phyloP scores from a whole-genome alignment of 1,139 yeast genomes.

The Scheffersomyces segobiensis region DNA sequence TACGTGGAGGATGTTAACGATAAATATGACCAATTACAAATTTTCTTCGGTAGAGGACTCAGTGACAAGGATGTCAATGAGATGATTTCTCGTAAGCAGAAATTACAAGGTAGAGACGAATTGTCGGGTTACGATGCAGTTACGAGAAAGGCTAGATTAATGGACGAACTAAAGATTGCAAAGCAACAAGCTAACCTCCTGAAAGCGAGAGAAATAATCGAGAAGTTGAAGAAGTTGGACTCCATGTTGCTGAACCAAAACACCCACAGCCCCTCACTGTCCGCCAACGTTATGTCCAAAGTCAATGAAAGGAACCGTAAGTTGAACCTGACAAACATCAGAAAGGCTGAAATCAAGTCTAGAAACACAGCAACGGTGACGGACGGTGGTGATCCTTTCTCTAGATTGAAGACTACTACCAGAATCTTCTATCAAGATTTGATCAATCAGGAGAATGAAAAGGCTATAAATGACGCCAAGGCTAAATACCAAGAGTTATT shows the following conservation, averaged over 20 bases:
- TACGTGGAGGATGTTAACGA: conserved; percentile 64
- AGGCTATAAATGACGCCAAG: conserved; percentile 43
- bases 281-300: conserved; percentile 49
- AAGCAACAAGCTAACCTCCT: conserved; percentile 57
- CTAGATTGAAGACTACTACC: conserved; percentile 83
- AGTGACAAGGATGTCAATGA: conserved; percentile 77
- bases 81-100: conserved; percentile 70
- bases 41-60: conserved; percentile 63
- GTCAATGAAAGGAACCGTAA: conserved; percentile 83
- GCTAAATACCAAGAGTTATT: conserved; percentile 34
- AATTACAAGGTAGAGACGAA: conserved; percentile 44
- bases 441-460: conserved; percentile 45
- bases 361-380: conserved; percentile 43
- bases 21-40: conserved; percentile 61
- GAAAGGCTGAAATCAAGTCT: conserved; percentile 75
- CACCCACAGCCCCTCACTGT: conserved; percentile 19
- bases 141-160: conserved; percentile 67
- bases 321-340: conserved; percentile 71
- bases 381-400: conserved; percentile 79
- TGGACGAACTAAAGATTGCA: conserved; percentile 78
- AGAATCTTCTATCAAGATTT: conserved; percentile 70
- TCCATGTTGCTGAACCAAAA: conserved; percentile 26
- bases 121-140: conserved; percentile 65
- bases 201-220: conserved; percentile 54
- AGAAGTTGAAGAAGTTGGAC: conserved; percentile 40